Evolutionary conservation across 768 basidiomycete species (phyloP), one percentile per base, ranked within the genome.

Genomic region (Boletales sp.): DNA sequence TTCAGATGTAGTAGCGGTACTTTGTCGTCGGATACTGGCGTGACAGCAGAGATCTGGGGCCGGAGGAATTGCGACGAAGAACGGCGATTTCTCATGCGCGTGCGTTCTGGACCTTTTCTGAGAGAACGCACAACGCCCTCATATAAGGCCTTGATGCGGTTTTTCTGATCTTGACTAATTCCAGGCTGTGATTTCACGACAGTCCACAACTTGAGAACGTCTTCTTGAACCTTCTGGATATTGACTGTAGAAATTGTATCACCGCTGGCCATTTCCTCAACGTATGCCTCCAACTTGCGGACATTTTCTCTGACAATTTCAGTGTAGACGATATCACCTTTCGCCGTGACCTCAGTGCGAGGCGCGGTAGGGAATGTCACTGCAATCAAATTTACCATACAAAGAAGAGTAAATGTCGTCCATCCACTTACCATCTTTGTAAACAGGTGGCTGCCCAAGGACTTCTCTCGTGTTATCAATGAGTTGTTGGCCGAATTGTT

Each of bases 331-430:
- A 99, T 94, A 48, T 98, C 94, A 19, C 96, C 96, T 72, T 90
- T 92, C 42, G 81, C 84, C 10, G 85, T 92, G 59, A 99, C 88
- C 66, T 94, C 91, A 8, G 95, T 98, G 62, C 86, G 84, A 34
- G 96, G 96, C 9, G 95, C 96, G 34, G 95, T 98, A 3, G 96
- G 96, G 83, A 99, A 96, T 17, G 95, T 98, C 25, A 99, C 90
- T 92, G 41, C 3, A 51, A 25, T 44, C 41, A 41, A 34, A 46
- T 51, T 18, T 49, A 13, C 18, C 30, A 41, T 14, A 21, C 4
- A n/a, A 25, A 54, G 33, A 6, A 49, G 42, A 46, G 4, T 17
- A 25, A 31, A 19, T 33, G n/a, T 19, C 34, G 33, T 10, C 9
- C 17, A n/a, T 44, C 15, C 3, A 74, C 87, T 57, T 63, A 91